phyloP scores from a whole-genome alignment of 495 filamentous ascomycete genomes.

The Penicillium longicatenatum region DNA sequence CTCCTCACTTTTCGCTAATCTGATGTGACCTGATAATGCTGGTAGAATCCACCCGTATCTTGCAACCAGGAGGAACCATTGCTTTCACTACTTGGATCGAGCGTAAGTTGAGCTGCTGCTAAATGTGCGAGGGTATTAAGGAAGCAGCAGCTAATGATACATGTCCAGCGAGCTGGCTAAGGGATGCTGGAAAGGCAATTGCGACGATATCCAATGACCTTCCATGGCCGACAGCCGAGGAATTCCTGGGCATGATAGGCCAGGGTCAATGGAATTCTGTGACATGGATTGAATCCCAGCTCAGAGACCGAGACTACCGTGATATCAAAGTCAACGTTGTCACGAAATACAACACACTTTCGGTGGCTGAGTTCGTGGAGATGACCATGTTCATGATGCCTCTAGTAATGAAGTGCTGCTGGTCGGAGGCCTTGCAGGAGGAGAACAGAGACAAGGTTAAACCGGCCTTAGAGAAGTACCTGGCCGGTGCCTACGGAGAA shows the following conservation, averaged over 20 bases:
- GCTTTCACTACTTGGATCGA: conserved; percentile 40
- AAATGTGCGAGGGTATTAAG: neutral
- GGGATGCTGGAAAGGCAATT: conserved; percentile 28
- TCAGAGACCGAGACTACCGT: conserved; percentile 33
- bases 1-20: neutral
- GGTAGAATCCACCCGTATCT: conserved; percentile 38
- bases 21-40: neutral
- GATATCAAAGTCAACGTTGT: conserved; percentile 31
- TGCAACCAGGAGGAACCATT: conserved; percentile 39
- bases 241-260: conserved; percentile 24
- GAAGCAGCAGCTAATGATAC: neutral
- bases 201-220: conserved; percentile 30
- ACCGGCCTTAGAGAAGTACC: conserved; percentile 30
- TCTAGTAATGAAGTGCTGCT: conserved; percentile 27
- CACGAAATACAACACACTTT: conserved; percentile 20
- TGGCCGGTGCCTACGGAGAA: conserved; percentile 34
- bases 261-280: conserved; percentile 36
- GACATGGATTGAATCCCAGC: conserved; percentile 31
- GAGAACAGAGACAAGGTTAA: conserved; percentile 24
- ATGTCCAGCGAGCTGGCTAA: conserved; percentile 31
- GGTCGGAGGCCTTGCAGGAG: conserved; percentile 36
- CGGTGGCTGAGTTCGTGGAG: conserved; percentile 31
- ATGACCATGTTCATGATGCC: conserved; percentile 33
- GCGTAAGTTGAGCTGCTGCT: conserved; percentile 23
- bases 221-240: conserved; percentile 28